phyloP scores from a whole-genome alignment of 306 rosid genomes.

The Alnus glutinosa region DNA sequence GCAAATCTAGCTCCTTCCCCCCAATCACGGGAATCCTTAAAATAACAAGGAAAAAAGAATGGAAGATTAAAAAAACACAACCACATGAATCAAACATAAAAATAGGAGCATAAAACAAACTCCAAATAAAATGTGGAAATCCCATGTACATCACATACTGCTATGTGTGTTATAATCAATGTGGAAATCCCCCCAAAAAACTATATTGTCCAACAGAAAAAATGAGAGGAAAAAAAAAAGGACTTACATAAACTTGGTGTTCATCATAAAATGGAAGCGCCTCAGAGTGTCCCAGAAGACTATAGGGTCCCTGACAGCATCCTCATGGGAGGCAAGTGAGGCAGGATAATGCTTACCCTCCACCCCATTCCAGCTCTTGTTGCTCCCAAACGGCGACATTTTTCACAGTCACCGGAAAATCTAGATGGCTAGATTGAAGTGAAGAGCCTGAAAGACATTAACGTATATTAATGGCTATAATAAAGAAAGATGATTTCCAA shows the following conservation, averaged over 20 bases:
- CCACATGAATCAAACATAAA: background rate
- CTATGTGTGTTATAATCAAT: background rate
- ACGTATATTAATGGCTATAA: slow-evolving; percentile 16
- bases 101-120: background rate
- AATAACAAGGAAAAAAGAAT: slow-evolving; percentile 11
- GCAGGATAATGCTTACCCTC: slow-evolving; percentile 63
- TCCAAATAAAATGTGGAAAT: background rate
- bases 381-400: slow-evolving; percentile 45
- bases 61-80: slow-evolving; percentile 14
- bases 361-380: slow-evolving; percentile 15
- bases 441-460: background rate
- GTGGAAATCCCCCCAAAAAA: slow-evolving; percentile 1
- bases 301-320: slow-evolving; percentile 41
- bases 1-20: slow-evolving; percentile 94
- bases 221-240: background rate
- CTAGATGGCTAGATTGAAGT: background rate
- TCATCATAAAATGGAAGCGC: slow-evolving; percentile 80
- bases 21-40: slow-evolving; percentile 96
- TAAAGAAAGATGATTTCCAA: slow-evolving; percentile 37
- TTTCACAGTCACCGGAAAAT: slow-evolving; percentile 24
- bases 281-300: slow-evolving; percentile 87
- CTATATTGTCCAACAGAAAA: background rate
- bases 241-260: slow-evolving; percentile 81
- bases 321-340: slow-evolving; percentile 69
- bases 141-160: slow-evolving; percentile 19